A percentile compares a stretch with the other conserved stretches of the same genome.
These are phyloP conservation scores for Xylaria longipes DNA, from an alignment of 495 filamentous ascomycete genomes.

Conservation along the genomic window DNA sequence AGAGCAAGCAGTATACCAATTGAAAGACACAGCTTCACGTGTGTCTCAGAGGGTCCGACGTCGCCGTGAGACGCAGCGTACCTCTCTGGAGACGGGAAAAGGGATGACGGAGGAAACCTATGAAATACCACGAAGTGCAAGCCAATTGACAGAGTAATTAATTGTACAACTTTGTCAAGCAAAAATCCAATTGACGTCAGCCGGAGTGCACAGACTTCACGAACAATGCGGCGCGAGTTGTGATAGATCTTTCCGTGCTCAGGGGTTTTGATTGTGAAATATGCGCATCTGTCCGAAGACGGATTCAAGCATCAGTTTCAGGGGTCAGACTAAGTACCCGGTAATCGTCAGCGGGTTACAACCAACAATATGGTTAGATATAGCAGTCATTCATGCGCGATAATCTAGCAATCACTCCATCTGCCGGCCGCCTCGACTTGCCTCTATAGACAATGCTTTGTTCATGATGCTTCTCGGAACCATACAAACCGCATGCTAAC, in stretches of 20 bases:
- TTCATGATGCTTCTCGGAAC: constrained; percentile 23
- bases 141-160: background rate
- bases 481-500: constrained; percentile 3
- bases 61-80: background rate
- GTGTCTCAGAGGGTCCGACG: constrained; percentile 12
- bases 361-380: constrained; percentile 5
- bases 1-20: background rate
- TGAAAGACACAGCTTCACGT: constrained; percentile 12
- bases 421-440: constrained; percentile 27
- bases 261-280: constrained; percentile 11
- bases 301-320: constrained; percentile 22
- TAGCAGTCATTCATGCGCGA: constrained; percentile 14
- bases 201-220: constrained; percentile 11
- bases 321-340: constrained; percentile 10
- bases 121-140: background rate
- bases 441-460: constrained; percentile 11
- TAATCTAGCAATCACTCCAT: constrained; percentile 1
- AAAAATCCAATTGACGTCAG: constrained; percentile 15
- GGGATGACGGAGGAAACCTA: background rate
- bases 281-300: constrained; percentile 18
- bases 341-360: constrained; percentile 13
- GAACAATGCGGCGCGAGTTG: background rate
- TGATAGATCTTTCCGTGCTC: constrained; percentile 7
- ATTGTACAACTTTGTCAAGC: background rate
- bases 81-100: background rate